Evolutionary conservation across 2,329 filamentous ascomycete genomes (phyloP).

Genomic region (Colletotrichum sp.): DNA sequence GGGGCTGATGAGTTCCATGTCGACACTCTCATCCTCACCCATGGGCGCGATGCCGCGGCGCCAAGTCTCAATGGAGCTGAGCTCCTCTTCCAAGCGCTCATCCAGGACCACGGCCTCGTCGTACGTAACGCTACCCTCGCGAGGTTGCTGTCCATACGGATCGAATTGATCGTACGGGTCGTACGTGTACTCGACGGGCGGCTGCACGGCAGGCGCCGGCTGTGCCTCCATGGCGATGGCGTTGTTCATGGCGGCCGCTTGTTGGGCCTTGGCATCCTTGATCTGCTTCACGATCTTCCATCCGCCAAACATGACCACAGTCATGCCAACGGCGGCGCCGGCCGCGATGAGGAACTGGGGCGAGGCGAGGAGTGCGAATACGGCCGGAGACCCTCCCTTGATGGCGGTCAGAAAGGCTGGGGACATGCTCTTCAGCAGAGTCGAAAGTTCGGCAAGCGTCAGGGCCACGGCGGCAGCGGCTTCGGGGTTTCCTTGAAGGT

Average conservation of each 20-base stretch:
- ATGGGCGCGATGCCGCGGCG: conserved; percentile 58
- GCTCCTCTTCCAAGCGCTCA: conserved; percentile 49
- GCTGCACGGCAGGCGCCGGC: not conserved
- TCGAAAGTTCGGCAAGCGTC: conserved; percentile 89
- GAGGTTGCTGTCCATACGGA: conserved; percentile 10
- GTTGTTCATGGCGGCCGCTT: conserved; percentile 23
- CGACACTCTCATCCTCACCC: conserved; percentile 52
- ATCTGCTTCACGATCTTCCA: conserved; percentile 98
- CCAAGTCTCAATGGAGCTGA: conserved; percentile 65
- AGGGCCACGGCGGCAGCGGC: conserved; percentile 93
- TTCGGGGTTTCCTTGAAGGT: conserved; percentile 69
- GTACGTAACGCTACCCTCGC: conserved; percentile 34
- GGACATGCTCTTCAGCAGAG: conserved; percentile 81
- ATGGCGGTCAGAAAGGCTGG: conserved; percentile 78
- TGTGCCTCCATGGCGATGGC: conserved; percentile 34
- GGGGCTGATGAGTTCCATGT: conserved; percentile 63
- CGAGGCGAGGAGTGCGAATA: conserved; percentile 84
- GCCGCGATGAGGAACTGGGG: conserved; percentile 96
- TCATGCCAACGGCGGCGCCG: conserved; percentile 88
- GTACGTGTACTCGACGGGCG: conserved; percentile 8
- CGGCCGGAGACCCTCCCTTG: conserved; percentile 82
- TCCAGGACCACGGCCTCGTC: conserved; percentile 61
- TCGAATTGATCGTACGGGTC: conserved; percentile 10
- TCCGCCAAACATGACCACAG: conserved; percentile 92
- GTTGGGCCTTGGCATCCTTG: conserved; percentile 41